Evolutionary conservation across 345 rosid genomes (phyloP).

Genomic region (Noccaea bulbosa): DNA sequence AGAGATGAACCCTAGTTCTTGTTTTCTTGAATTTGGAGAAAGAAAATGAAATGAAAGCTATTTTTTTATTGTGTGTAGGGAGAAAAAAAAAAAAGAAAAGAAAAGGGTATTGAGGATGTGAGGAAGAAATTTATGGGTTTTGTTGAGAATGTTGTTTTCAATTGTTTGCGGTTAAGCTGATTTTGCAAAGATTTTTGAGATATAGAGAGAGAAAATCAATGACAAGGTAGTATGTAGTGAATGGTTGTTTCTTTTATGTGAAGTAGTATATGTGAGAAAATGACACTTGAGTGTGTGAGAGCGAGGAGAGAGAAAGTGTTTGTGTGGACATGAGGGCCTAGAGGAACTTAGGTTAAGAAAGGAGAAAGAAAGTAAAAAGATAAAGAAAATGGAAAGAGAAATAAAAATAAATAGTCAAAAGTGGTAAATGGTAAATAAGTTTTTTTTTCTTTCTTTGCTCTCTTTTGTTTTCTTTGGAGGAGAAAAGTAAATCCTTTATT

Average conservation of each 20-base stretch:
- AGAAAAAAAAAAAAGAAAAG: constrained; percentile 17
- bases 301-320: constrained; percentile 40
- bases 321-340: constrained; percentile 72
- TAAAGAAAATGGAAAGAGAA: constrained; percentile 30
- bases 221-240: constrained; percentile 51
- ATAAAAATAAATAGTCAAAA: constrained; percentile 29
- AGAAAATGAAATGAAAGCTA: constrained; percentile 44
- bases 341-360: constrained; percentile 53
- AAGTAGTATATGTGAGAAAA: constrained; percentile 51
- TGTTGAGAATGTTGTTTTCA: constrained; percentile 45
- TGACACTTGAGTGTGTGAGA: constrained; percentile 50
- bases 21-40: constrained; percentile 72
- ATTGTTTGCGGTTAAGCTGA: constrained; percentile 47
- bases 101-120: constrained; percentile 23
- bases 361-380: constrained; percentile 43
- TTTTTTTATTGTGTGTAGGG: constrained; percentile 11
- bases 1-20: constrained; percentile 49
- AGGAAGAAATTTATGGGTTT: constrained; percentile 35
- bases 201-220: constrained; percentile 45
- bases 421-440: constrained; percentile 47
- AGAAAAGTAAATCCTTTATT: constrained; percentile 41
- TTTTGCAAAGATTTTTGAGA: constrained; percentile 48
- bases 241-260: constrained; percentile 50
- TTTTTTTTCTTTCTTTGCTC: constrained; percentile 45
- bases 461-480: constrained; percentile 44